These are phyloP conservation scores for Lipomyces lipofer DNA, from an alignment of 805 yeast genomes.

Conservation along the genomic window DNA sequence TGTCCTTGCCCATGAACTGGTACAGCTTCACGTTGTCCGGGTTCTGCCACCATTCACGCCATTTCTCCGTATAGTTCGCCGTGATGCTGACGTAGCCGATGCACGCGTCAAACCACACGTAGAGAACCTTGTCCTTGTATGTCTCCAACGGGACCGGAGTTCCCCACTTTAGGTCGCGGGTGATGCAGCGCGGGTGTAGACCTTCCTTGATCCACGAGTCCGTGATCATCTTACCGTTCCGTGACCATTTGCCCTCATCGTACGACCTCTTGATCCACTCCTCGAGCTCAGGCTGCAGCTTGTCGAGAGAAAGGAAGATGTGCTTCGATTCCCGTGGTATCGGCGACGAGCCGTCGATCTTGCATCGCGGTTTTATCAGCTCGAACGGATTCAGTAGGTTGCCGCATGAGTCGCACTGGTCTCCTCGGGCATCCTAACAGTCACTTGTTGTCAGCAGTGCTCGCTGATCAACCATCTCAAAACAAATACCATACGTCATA, in stretches of 20 bases:
- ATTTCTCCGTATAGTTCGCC: constrained; percentile 78
- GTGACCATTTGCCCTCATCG: constrained; percentile 82
- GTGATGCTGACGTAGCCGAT: constrained; percentile 97
- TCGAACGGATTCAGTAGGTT: constrained; percentile 85
- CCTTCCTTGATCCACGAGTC: constrained; percentile 94
- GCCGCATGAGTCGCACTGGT: constrained; percentile 98
- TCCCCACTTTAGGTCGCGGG: constrained; percentile 98
- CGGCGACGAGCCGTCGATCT: constrained; percentile 82
- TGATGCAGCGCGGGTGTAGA: constrained; percentile 88
- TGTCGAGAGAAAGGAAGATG: constrained; percentile 78
- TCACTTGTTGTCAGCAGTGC: too few relatives aligned
- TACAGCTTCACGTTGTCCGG: constrained; percentile 86
- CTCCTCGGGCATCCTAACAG: constrained; percentile 99
- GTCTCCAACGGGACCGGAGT: constrained; percentile 93
- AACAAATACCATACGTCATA: too few relatives aligned
- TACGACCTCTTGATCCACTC: constrained; percentile 72
- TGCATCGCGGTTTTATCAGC: constrained; percentile 92
- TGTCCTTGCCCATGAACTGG: constrained; percentile 99
- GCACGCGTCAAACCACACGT: constrained; percentile 99
- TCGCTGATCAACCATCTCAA: too few relatives aligned
- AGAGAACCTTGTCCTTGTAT: constrained; percentile 84
- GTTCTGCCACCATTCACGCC: constrained; percentile 93
- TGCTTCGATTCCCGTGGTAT: constrained; percentile 80
- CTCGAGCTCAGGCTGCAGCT: constrained; percentile 72
- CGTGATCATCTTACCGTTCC: constrained; percentile 85